Conservation (phyloP, 192 early-diverging fungal species). For the Chytriomyces hyalinus region DNA sequence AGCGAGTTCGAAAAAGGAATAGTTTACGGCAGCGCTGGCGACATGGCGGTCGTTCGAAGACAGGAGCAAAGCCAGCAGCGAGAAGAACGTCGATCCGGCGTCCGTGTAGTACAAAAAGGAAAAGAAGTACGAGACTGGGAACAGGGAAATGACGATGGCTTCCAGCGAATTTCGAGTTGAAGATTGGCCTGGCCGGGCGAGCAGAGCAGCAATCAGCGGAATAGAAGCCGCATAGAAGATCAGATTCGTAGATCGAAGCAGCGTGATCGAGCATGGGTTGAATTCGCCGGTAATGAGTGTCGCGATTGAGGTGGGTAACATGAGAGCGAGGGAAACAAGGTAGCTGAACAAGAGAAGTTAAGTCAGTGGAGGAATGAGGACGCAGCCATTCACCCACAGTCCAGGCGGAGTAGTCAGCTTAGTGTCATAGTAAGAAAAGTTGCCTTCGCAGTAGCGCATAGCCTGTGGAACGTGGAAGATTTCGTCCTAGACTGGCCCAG, state of each 20-base stretch:
- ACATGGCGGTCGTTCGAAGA: slow-evolving; percentile 54
- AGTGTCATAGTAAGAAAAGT: slow-evolving; percentile 80
- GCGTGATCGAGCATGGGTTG: slow-evolving; percentile 14
- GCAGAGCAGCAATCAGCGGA: slow-evolving; percentile 21
- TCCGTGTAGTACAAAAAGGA: slow-evolving; percentile 93
- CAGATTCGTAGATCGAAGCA: slow-evolving; percentile 67
- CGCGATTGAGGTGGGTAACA: not conserved
- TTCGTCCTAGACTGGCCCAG: slow-evolving; percentile 76
- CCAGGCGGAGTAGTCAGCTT: slow-evolving; percentile 98
- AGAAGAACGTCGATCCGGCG: slow-evolving; percentile 79
- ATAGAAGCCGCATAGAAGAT: slow-evolving; percentile 52
- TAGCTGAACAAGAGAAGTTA: slow-evolving; percentile 24
- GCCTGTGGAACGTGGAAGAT: slow-evolving; percentile 93
- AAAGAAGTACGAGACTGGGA: slow-evolving; percentile 87
- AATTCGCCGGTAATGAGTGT: not conserved
- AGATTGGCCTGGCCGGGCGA: slow-evolving; percentile 12
- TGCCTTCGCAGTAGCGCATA: slow-evolving; percentile 77
- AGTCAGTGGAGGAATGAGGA: not conserved
- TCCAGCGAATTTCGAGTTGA: slow-evolving; percentile 2
- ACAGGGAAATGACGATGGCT: slow-evolving; percentile 56
- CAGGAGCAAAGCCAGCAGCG: slow-evolving; percentile 69
- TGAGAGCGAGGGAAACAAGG: slow-evolving; percentile 4
- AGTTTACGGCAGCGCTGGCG: slow-evolving; percentile 63
- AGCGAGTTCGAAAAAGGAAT: not conserved
- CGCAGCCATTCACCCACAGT: slow-evolving; percentile 64